Evolutionary conservation across 2,329 filamentous ascomycete genomes (phyloP).

Genomic region (Hymenoscyphus occultus): DNA sequence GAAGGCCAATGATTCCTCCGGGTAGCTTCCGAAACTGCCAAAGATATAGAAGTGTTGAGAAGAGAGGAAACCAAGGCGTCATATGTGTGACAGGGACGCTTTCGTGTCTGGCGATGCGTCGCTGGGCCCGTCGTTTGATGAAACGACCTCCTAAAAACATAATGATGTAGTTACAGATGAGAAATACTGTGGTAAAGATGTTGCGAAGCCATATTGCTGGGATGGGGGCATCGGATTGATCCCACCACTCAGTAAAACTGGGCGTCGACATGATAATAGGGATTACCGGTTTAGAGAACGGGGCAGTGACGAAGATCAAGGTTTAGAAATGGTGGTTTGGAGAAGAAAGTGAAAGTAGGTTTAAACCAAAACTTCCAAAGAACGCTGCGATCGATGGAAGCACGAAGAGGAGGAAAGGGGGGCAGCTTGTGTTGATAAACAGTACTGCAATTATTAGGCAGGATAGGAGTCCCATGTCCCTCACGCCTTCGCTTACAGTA

Average conservation of each 20-base stretch:
- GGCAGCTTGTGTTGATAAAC: not conserved
- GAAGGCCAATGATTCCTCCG: conserved; percentile 14
- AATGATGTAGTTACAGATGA: conserved; percentile 12
- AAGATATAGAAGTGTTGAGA: conserved; percentile 1
- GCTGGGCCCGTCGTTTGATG: conserved; percentile 15
- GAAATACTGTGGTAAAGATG: conserved; percentile 15
- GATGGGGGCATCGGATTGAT: not conserved
- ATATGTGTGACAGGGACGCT: conserved; percentile 13
- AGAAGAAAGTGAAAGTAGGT: not conserved
- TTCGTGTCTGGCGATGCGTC: conserved; percentile 11
- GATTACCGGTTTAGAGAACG: too few relatives aligned
- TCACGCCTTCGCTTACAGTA: too few relatives aligned
- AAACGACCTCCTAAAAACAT: conserved; percentile 13
- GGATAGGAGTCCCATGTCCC: too few relatives aligned
- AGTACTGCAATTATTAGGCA: too few relatives aligned
- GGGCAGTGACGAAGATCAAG: not conserved
- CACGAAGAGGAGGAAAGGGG: not conserved
- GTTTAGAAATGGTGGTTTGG: not conserved
- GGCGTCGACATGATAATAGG: not conserved
- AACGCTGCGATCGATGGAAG: not conserved
- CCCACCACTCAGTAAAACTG: not conserved
- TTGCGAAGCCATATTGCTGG: not conserved
- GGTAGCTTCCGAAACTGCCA: conserved; percentile 12
- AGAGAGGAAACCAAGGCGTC: conserved; percentile 14
- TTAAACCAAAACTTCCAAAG: not conserved